Conservation (phyloP, 495 filamentous ascomycete genomes). For the Podospora sp. region DNA sequence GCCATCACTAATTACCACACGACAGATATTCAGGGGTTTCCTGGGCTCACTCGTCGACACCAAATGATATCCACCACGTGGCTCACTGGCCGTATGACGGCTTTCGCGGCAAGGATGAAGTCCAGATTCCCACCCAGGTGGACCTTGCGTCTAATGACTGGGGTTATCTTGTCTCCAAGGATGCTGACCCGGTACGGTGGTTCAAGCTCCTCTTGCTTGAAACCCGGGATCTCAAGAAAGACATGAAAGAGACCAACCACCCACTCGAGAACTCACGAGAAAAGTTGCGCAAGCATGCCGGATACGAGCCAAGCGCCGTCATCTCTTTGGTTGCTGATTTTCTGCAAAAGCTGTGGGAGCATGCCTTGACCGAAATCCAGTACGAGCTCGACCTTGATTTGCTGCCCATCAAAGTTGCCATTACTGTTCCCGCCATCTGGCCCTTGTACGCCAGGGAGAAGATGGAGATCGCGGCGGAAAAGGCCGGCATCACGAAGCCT, state of each 20-base stretch:
- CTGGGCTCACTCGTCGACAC: slow-evolving; percentile 27
- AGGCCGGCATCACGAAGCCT: slow-evolving; percentile 23
- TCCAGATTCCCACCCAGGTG: slow-evolving; percentile 30
- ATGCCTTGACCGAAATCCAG: slow-evolving; percentile 26
- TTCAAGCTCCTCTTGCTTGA: slow-evolving; percentile 37
- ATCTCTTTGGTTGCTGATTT: slow-evolving; percentile 24
- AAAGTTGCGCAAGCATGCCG: slow-evolving; percentile 7
- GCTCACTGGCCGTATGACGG: slow-evolving; percentile 26
- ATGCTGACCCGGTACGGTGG: slow-evolving; percentile 32
- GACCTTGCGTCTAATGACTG: slow-evolving; percentile 25
- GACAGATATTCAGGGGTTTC: slow-evolving; percentile 31
- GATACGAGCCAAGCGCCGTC: not conserved
- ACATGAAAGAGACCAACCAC: slow-evolving; percentile 14
- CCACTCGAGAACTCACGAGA: slow-evolving; percentile 20
- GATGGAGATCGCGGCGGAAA: slow-evolving; percentile 28
- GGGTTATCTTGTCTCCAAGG: slow-evolving; percentile 29
- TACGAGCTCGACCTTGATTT: slow-evolving; percentile 25
- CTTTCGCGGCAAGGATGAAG: slow-evolving; percentile 20
- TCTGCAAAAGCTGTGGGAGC: slow-evolving; percentile 28
- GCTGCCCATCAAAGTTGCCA: slow-evolving; percentile 29
- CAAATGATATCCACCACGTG: slow-evolving; percentile 29
- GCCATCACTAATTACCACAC: not conserved
- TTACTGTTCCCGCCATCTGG: slow-evolving; percentile 39
- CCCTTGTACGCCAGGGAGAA: slow-evolving; percentile 27
- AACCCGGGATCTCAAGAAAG: slow-evolving; percentile 22